These are phyloP conservation scores for Cladosporium sp. DNA, from an alignment of 2,329 filamentous ascomycete species.

Conservation along the genomic window DNA sequence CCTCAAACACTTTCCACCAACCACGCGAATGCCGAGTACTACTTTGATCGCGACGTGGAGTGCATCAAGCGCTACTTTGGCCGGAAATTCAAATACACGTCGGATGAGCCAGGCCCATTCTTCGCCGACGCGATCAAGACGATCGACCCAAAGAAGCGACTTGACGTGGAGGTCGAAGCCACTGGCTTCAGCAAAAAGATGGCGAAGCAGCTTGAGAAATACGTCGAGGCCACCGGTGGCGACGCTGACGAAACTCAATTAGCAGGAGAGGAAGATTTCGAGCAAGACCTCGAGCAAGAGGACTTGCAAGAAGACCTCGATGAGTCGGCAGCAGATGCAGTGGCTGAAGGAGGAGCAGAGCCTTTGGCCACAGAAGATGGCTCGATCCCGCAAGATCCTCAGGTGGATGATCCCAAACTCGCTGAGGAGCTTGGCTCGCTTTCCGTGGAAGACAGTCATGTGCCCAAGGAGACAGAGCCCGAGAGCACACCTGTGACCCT, in stretches of 20 bases:
- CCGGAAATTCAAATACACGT: constrained; percentile 82
- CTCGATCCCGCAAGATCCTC: constrained; percentile 14
- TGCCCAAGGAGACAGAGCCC: constrained; percentile 21
- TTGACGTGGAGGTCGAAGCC: constrained; percentile 87
- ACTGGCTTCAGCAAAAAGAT: constrained; percentile 97
- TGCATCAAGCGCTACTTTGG: constrained; percentile 96
- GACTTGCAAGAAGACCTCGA: constrained; percentile 42
- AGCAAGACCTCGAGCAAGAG: constrained; percentile 37
- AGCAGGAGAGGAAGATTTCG: constrained; percentile 34
- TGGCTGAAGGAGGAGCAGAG: constrained; percentile 21
- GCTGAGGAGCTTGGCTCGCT: constrained; percentile 27
- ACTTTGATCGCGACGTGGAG: constrained; percentile 93
- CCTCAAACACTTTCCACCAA: constrained; percentile 97
- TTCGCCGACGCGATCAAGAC: constrained; percentile 81
- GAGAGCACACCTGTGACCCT: constrained; percentile 27
- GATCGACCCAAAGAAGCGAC: constrained; percentile 65
- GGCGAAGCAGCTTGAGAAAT: constrained; percentile 87
- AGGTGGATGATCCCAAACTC: constrained; percentile 28
- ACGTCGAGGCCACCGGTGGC: constrained; percentile 66
- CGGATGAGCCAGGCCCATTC: constrained; percentile 78
- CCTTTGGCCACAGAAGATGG: constrained; percentile 20
- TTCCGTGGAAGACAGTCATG: constrained; percentile 24
- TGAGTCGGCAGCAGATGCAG: constrained; percentile 12
- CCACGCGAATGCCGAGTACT: constrained; percentile 90
- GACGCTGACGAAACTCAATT: constrained; percentile 42